Conservation (phyloP, 805 yeast species). For the Brettanomyces naardenensis region DNA sequence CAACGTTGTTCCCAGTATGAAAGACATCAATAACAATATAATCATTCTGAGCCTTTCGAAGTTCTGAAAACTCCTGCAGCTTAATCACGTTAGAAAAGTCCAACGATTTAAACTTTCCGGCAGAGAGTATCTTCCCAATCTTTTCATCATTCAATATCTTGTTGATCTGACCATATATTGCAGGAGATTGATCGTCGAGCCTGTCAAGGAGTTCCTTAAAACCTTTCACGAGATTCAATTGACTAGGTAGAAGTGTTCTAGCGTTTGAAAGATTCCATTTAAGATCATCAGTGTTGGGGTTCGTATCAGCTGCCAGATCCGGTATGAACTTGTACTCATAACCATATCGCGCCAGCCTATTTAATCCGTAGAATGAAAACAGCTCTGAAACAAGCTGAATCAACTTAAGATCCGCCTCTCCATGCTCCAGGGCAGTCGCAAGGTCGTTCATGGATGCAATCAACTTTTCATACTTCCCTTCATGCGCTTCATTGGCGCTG, state of each 20-base stretch:
- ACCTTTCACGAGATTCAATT: constrained; percentile 12
- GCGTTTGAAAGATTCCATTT: constrained; percentile 16
- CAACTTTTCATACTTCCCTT: constrained; percentile 9
- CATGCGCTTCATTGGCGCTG: background rate
- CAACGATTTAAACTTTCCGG: constrained; percentile 2
- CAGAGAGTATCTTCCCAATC: constrained; percentile 1
- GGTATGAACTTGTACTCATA: constrained; percentile 52
- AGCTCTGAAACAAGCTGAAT: constrained; percentile 43
- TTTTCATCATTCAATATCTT: constrained; percentile 3
- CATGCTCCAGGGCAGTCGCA: constrained; percentile 53
- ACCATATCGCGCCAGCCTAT: constrained; percentile 43
- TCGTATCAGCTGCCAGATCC: constrained; percentile 17
- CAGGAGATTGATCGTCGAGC: constrained; percentile 11
- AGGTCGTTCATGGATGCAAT: constrained; percentile 48
- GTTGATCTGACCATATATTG: constrained; percentile 6
- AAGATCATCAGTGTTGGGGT: constrained; percentile 10
- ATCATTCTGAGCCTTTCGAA: constrained; percentile 20
- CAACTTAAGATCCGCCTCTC: constrained; percentile 56
- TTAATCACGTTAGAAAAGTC: constrained; percentile 12
- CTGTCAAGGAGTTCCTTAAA: constrained; percentile 15
- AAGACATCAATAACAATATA: constrained; percentile 7
- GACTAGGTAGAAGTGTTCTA: constrained; percentile 24
- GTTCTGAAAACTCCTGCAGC: constrained; percentile 9
- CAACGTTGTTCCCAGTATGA: constrained; percentile 8
- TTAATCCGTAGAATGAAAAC: constrained; percentile 39